phyloP scores from a whole-genome alignment of 139 green algal genomes.

The Tetraselmis striata region DNA sequence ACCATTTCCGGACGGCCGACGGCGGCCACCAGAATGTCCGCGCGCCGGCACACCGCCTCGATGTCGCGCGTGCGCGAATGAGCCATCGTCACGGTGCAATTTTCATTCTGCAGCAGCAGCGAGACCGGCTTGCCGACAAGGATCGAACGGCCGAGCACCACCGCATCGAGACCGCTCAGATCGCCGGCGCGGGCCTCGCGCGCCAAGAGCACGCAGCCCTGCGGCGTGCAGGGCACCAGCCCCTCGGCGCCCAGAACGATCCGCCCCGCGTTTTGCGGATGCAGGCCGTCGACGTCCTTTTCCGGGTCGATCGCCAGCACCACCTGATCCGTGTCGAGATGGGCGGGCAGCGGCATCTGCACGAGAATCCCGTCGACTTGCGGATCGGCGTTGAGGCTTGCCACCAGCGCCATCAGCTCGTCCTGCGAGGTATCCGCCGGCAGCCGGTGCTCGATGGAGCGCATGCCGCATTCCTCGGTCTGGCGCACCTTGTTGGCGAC shows the following conservation, averaged over 20 bases:
- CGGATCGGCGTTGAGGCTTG: slow-evolving; percentile 62
- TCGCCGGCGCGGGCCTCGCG: too few species aligned
- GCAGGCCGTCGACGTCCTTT: slow-evolving; percentile 97
- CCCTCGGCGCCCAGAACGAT: too few species aligned
- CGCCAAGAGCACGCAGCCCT: too few species aligned
- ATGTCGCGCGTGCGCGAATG: too few species aligned
- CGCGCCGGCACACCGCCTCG: too few species aligned
- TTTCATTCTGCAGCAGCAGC: slow-evolving; percentile 74
- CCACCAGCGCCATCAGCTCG: slow-evolving; percentile 50
- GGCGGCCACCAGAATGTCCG: slow-evolving; percentile 96
- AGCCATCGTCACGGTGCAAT: too few species aligned
- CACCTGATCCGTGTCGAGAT: slow-evolving; percentile 53
- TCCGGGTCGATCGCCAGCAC: slow-evolving; percentile 73
- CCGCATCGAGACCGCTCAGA: too few species aligned
- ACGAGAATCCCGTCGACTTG: slow-evolving; percentile 86
- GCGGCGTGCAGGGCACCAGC: too few species aligned
- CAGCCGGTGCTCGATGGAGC: too few species aligned
- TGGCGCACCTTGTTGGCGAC: too few species aligned
- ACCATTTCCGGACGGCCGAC: slow-evolving; percentile 82
- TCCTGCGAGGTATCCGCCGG: slow-evolving; percentile 34
- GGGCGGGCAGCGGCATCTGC: too few species aligned
- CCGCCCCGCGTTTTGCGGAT: slow-evolving; percentile 84
- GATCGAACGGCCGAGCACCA: slow-evolving; percentile 87
- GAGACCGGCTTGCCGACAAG: slow-evolving; percentile 85
- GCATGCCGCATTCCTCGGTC: too few species aligned